Base-by-base conservation (phyloP, 148 eudicot species). In the Simmondsia chinensis region DNA sequence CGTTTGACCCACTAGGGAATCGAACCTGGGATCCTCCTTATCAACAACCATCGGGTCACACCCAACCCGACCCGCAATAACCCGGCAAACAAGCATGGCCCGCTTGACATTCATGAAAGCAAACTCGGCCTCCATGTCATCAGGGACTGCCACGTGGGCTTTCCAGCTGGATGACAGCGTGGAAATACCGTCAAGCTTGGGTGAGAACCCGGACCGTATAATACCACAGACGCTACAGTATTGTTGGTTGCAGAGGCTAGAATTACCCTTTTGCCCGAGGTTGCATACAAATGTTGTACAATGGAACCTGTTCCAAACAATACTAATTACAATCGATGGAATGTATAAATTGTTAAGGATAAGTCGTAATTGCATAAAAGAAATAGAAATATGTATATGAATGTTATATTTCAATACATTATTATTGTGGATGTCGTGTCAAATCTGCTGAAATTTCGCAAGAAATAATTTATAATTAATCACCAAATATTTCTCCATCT, bases 171-270 rank as follows among this genome's bases (percentile, higher is more conserved):
- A 61, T 5, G 87, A 69, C 48, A 60, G 48, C 45, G 82, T 87
- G 60, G 85, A 63, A 7, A 87, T 79, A 18, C 94, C 96, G 46
- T 87, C 94, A 54, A 72, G 16, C 60, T 87, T 87, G 48, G 68
- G 60, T 4, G 96, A 87, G 33, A 87, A 87, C 27, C 96, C 96
- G 7, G 70, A 65, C 51, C 61, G 64, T 7, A 87, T 74, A 17
- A 87, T 72, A 54, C 94, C 96, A 40, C 96, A 87, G 2, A 70
- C 60, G 26, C 94, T 79, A 43, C 96, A 87, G 42, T 71, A 87
- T 30, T 66, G 73, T 9, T 72, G 75, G 9, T 21, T 54, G 41
- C 96, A 87, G 5, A 82, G 26, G 28, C 54, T 50, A 9, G 84
- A 76, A 65, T 74, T 64, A 69, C 87, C 94, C 46, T 83, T 71